Percentiles rank a stretch among this genome's conserved stretches.
These are phyloP conservation scores for Cryphonectria nitschkei DNA, from an alignment of 2,329 filamentous ascomycete species.

Conservation along the genomic window DNA sequence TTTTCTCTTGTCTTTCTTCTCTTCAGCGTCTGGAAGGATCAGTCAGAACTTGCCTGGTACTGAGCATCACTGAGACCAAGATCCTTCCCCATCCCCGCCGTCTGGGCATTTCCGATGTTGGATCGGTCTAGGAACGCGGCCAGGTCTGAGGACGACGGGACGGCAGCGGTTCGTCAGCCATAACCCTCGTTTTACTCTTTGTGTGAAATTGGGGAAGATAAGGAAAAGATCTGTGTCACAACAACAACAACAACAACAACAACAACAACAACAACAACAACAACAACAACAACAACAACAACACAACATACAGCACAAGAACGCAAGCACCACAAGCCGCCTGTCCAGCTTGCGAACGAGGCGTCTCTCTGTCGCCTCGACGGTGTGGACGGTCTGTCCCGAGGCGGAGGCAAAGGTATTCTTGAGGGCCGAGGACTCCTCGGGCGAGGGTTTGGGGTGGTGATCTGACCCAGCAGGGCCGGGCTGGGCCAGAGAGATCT, in stretches of 20 bases:
- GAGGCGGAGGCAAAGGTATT: neutral
- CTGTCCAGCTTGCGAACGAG: conserved; percentile 42
- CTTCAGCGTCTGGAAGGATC: neutral
- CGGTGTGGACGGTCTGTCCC: conserved; percentile 30
- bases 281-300: neutral
- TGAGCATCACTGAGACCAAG: conserved; percentile 43
- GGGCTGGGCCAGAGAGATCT: conserved; percentile 7
- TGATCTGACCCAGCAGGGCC: neutral
- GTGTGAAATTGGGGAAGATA: neutral
- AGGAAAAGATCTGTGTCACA: neutral
- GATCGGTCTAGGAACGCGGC: conserved; percentile 44
- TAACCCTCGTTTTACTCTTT: neutral
- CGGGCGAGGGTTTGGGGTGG: neutral
- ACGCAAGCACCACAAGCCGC: conserved; percentile 38
- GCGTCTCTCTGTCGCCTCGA: conserved; percentile 38
- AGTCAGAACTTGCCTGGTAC: conserved; percentile 39
- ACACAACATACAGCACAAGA: conserved; percentile 36
- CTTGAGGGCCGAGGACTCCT: neutral
- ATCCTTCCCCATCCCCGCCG: conserved; percentile 42
- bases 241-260: neutral
- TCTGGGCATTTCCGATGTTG: conserved; percentile 46
- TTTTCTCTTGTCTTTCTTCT: neutral
- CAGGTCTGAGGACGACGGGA: conserved; percentile 34
- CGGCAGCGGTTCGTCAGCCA: neutral
- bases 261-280: neutral